Evolutionary conservation across 345 rosid genomes (phyloP).

Genomic region (Hibiscus syriacus): DNA sequence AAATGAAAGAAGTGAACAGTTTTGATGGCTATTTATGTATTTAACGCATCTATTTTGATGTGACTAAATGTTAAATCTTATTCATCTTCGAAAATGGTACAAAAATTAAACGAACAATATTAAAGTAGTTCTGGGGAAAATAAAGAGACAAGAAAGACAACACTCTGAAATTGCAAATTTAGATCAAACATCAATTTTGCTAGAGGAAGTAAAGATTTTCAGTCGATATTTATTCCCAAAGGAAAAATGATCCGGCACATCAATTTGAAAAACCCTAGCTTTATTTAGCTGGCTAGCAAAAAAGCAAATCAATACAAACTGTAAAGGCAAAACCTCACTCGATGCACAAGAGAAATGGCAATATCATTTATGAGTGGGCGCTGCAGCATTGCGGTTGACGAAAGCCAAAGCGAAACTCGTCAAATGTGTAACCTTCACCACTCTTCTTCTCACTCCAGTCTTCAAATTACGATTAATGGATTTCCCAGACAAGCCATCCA

Average conservation of each 20-base stretch:
- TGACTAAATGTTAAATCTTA: neutral
- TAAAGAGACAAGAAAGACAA: neutral
- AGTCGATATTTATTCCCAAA: no score
- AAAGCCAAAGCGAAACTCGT: constrained; percentile 9
- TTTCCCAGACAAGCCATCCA: constrained; percentile 26
- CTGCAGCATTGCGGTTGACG: neutral
- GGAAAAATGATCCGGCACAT: no score
- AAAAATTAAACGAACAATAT: neutral
- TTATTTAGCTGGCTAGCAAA: no score
- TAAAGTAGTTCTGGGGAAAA: neutral
- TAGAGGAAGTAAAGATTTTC: neutral
- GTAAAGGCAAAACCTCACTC: no score
- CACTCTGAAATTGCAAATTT: neutral
- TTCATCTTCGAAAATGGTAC: neutral
- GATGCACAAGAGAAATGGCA: no score
- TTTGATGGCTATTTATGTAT: neutral
- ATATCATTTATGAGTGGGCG: neutral
- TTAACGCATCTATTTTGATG: neutral
- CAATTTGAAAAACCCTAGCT: no score
- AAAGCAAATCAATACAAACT: no score
- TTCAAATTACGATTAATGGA: neutral
- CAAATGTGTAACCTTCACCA: neutral
- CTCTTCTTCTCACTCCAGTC: neutral
- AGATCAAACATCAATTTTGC: neutral
- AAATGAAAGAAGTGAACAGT: no score